phyloP scores from a whole-genome alignment of 805 yeast species.

The Phaffomyces antillensis region DNA sequence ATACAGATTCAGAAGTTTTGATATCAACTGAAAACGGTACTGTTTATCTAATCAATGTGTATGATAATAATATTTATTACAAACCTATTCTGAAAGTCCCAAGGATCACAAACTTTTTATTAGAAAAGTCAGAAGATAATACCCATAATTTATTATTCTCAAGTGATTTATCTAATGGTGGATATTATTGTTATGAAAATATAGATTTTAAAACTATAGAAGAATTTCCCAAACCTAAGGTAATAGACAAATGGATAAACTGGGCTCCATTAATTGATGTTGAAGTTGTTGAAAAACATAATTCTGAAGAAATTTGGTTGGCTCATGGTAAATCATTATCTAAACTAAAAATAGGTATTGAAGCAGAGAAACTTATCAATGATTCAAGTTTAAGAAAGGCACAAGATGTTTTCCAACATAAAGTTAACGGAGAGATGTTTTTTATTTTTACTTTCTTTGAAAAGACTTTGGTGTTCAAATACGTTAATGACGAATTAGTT shows the following conservation, averaged over 20 bases:
- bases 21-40: constrained; percentile 23
- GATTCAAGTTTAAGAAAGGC: constrained; percentile 16
- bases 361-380: constrained; percentile 11
- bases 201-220: constrained; percentile 14
- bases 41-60: constrained; percentile 17
- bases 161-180: constrained; percentile 34
- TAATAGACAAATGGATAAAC: constrained; percentile 28
- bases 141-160: constrained; percentile 26
- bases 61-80: constrained; percentile 14
- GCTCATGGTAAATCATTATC: constrained; percentile 18
- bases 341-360: constrained; percentile 12
- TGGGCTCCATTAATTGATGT: constrained; percentile 45
- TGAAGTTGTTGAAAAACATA: constrained; percentile 23
- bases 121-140: constrained; percentile 12
- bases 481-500: constrained; percentile 20
- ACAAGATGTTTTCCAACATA: constrained; percentile 11
- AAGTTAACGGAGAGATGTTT: constrained; percentile 15
- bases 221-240: constrained; percentile 6
- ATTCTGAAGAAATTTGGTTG: constrained; percentile 33
- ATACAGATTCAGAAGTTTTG: constrained; percentile 14
- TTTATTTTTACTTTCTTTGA: constrained; percentile 33
- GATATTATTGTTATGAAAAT: constrained; percentile 27
- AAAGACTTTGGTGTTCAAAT: constrained; percentile 31
- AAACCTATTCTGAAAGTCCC: constrained; percentile 31
- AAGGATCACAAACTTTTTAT: constrained; percentile 25